A percentile compares a stretch with the other conserved stretches of the same genome.
phyloP scores from a whole-genome alignment of 371 early-diverging fungal genomes.

The Mucor velutinosus region DNA sequence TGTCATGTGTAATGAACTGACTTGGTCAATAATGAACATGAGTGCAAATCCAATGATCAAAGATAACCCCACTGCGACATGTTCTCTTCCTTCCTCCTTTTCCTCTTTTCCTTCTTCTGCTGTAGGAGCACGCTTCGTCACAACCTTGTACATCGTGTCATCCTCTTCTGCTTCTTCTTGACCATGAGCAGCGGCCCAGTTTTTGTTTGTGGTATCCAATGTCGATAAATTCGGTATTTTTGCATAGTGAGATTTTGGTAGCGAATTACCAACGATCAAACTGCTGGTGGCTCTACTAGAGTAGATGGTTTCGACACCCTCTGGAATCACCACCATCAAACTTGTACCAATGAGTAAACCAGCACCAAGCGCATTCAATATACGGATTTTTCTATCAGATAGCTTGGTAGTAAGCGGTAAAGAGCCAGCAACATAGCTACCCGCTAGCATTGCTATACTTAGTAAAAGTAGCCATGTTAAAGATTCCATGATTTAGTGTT shows the following conservation, averaged over 20 bases:
- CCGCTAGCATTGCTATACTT: slow-evolving; percentile 79
- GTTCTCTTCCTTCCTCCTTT: slow-evolving; percentile 14
- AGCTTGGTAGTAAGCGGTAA: slow-evolving; percentile 84
- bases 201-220: slow-evolving; percentile 11
- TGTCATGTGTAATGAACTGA: slow-evolving; percentile 62
- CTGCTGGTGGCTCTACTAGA: not conserved
- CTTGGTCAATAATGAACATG: slow-evolving; percentile 89
- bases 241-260: not conserved
- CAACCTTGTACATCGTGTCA: not conserved
- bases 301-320: slow-evolving; percentile 90
- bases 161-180: not conserved
- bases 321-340: slow-evolving; percentile 89
- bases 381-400: slow-evolving; percentile 67
- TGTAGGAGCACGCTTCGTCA: not conserved
- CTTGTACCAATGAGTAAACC: slow-evolving; percentile 92
- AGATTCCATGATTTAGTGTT: slow-evolving; percentile 51
- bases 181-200: not conserved
- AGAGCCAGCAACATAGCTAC: slow-evolving; percentile 86
- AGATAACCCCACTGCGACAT: slow-evolving; percentile 78
- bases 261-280: not conserved
- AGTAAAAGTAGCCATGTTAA: slow-evolving; percentile 76
- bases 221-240: not conserved
- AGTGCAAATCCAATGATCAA: slow-evolving; percentile 83
- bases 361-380: slow-evolving; percentile 87
- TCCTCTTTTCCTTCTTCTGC: not conserved